Base-by-base conservation (phyloP, 352 stramenopile genomes). In the Globisporangium emineosum region DNA sequence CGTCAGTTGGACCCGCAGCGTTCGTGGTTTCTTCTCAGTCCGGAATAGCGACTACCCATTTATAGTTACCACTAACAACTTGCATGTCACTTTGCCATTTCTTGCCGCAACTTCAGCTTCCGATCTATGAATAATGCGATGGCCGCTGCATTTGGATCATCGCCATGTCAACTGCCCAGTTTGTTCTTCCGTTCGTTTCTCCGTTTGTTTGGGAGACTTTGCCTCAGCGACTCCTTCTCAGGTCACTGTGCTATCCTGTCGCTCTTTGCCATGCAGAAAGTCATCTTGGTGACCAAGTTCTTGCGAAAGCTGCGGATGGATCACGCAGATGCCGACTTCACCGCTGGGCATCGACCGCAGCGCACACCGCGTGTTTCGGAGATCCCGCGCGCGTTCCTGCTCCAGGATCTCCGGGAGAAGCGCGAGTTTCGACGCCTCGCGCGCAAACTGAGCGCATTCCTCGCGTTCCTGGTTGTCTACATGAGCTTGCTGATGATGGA, bases 401-500 rank as follows among this genome's bases (percentile, higher is more conserved):
- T 86, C 6, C 65, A 75, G 17, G 78, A 89, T 37, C 70, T 90
- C 32, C 78, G 79, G 40, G 79, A 89, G 43, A 88, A 90, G 58
- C 79, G 81, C 55, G 81, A 86, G 45, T 88, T 88, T 47, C 71
- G 81, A 3, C 52, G 84, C 7, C 68, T 89, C 4, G 81, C 79
- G 12, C 69, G 81, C 51, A 89, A 91, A 45, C 70, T 91, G 7
- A 67, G 71, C 0, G 64, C 73, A 8, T 91, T 89, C 47, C 76
- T 91, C 25, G 77, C 73, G 2, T 88, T 91, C 30, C 72, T 88
- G 32, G 51, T 32, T 30, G 72, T 89, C 60, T 91, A 91, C 65
- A 68, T 86, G 32, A 58, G 68, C 0, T 77, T 79, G 35, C 60
- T 90, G 12, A 61, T 88, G 25, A 64, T 90, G 29, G 77, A 90